Base-by-base conservation (phyloP, 192 early-diverging fungal genomes). In the Podila clonocystis region DNA sequence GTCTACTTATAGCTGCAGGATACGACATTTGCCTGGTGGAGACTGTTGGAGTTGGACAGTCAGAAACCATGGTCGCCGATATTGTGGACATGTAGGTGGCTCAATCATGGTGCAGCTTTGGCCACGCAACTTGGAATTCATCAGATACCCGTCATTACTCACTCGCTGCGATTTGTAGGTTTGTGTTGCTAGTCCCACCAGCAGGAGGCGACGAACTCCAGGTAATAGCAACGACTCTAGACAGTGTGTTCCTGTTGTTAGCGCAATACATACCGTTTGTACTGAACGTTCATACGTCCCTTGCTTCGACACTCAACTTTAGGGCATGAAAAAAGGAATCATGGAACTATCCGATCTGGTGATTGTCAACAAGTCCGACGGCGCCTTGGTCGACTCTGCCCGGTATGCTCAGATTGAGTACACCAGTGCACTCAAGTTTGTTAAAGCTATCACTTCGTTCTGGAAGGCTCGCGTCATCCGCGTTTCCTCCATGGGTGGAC, bases 251-350 rank as follows among this genome's bases (percentile, higher is more conserved):
- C 41, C 3, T 17, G 11, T 15, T 12, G 41, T 1, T 11, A 60
- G 26, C 58, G 5, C 24, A 33, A 60, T 31, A 9, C 17, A 26
- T 8, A 30, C 26, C 26, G 20, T 8, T 2, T 4, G 31, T 33
- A 49, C 24, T 17, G 29, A 49, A 33, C 22, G 3, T 33, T 24
- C 65, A 24, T 67, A 13, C 55, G 15, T 8, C n/a, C 28, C 22
- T 33, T 62, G 13, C 1, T 11, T 52, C n/a, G 17, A 50, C 12
- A 38, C 30, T 6, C 38, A 28, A 4, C 26, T 28, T 31, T 68
- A 90, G 88, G 95, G 95, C 9, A 89, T 96, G 80, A 96, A 96
- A 84, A 92, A 93, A 68, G 95, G 95, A 2, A 95, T 96, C 38
- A 91, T 96, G 74, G 95, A 96, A 82, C 85, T 95, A 17, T 89